Base-by-base conservation (phyloP, 2,329 filamentous ascomycete species). In the Paraphoma sp. region DNA sequence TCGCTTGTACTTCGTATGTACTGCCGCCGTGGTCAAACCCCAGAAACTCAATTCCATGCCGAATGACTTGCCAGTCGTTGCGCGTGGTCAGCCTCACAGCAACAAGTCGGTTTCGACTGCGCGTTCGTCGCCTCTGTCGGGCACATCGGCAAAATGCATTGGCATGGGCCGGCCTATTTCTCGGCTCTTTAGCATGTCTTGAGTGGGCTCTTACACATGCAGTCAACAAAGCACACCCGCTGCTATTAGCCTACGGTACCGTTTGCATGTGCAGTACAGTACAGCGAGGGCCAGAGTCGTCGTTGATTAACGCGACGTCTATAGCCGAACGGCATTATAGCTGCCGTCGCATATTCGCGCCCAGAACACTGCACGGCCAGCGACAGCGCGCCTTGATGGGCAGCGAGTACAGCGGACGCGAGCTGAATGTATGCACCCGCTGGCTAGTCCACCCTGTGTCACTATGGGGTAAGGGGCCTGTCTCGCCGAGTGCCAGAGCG, bases 111-210 rank as follows among this genome's bases (percentile, higher is more conserved):
- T 45, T 38, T 59, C 29, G 50, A 48, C 49, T 59, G 6, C 9
- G 7, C 31, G 9, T 6, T 3, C 36, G 11, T 42, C 17, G 33
- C 46, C 33, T 53, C 56, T 51, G 48, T 61, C 67, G 68, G 70
- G 41, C 60, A 62, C 51, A 49, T 71, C 70, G 68, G 71, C 71
- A 65, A 59, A 60, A 64, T 71, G 64, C 69, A 23, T 47, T 46
- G 47, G 46, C 23, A 23, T 59, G 57, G 53, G 40, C 59, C 65
- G 64, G 68, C 63, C 54, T 51, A 51, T 48, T 36, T 36, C 55
- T 73, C 70, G 69, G 70, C 59, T 68, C 59, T 67, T 63, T 69
- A 57, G 50, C 70, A n/a, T 61, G 30, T 48, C 54, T 66, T 65
- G 56, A 59, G 65, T 56, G 54, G 38, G 23, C 63, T 66, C 56